Base-by-base conservation (phyloP, 805 yeast genomes). In the Suhomyces vadensis region DNA sequence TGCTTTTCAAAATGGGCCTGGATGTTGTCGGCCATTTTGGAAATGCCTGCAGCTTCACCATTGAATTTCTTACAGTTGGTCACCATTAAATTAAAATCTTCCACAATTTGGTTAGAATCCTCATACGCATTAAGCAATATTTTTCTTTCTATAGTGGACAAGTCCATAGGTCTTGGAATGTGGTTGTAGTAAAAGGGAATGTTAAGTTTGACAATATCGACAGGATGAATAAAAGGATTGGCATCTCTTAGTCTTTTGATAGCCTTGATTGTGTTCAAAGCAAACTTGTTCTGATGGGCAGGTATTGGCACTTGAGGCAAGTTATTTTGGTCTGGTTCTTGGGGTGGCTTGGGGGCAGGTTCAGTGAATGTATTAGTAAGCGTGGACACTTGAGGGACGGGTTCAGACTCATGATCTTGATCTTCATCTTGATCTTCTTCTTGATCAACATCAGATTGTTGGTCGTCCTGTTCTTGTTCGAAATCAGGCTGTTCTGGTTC, bases 1-100 rank as follows among this genome's bases (percentile, higher is more conserved):
- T 92, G 97, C 57, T 91, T 91, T 60, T 88, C 95, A 61, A 94
- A 94, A 54, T 92, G 84, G 1, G 95, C 94, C 65, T 89, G 94
- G 39, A 94, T 78, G 63, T 85, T 87, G 57, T 84, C 79, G 17
- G 88, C 98, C 97, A 94, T 92, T 61, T 85, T 87, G 2, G 97
- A 80, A 51, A 94, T 91, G 14, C 81, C 79, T 2, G 96, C 77
- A 31, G 81, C 81, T 44, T 80, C 82, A 27, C 99, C 99, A 61
- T 94, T 94, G 63, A 92, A 94, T 39, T 76, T 76, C 36, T 75
- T 71, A 68, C 97, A 89, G 70, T 94, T 94, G 14, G 67, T 64
- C 10, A 94, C 92, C 83, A 94, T 88, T 51, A 87, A 70, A 56
- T 87, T 83, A 67, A 90, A 86, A 67, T 91, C 97, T 4, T 77